Conservation (phyloP, 768 basidiomycete species). For the Termitomyces heimii region DNA sequence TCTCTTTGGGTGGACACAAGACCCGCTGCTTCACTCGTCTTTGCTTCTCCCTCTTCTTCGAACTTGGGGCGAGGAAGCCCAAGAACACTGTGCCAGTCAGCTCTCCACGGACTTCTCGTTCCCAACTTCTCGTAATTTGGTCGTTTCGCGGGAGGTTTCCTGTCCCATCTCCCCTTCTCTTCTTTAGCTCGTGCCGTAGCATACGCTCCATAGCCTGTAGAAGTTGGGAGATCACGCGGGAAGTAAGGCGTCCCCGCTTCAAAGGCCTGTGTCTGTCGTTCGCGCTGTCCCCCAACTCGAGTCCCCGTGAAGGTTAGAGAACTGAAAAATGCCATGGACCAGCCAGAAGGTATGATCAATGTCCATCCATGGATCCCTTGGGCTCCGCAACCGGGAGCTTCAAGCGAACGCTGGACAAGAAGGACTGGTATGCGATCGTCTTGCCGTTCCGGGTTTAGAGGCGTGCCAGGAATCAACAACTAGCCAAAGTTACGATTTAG, state of each 20-base stretch:
- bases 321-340: conserved; percentile 85
- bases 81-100: conserved; percentile 74
- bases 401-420: conserved; percentile 74
- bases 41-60: conserved; percentile 9
- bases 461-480: conserved; percentile 68
- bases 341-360: conserved; percentile 79
- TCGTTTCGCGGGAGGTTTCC: conserved; percentile 86
- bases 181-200: conserved; percentile 41
- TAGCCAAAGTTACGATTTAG: conserved; percentile 32
- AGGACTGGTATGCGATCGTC: conserved; percentile 85
- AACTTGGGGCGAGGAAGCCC: conserved; percentile 28
- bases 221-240: conserved; percentile 74
- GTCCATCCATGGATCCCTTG: conserved; percentile 80
- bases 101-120: conserved; percentile 64
- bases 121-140: conserved; percentile 62
- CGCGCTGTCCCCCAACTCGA: conserved; percentile 80
- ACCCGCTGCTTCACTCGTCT: conserved; percentile 16
- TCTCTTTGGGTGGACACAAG: conserved; percentile 59
- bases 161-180: conserved; percentile 61
- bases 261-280: conserved; percentile 74
- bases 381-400: conserved; percentile 24
- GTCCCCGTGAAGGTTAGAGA: conserved; percentile 82
- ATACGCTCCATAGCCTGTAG: conserved; percentile 46
- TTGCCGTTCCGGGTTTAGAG: conserved; percentile 56
- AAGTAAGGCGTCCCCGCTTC: conserved; percentile 75